Evolutionary conservation across 768 basidiomycete genomes (phyloP).

Genomic region (Trametes punicea): DNA sequence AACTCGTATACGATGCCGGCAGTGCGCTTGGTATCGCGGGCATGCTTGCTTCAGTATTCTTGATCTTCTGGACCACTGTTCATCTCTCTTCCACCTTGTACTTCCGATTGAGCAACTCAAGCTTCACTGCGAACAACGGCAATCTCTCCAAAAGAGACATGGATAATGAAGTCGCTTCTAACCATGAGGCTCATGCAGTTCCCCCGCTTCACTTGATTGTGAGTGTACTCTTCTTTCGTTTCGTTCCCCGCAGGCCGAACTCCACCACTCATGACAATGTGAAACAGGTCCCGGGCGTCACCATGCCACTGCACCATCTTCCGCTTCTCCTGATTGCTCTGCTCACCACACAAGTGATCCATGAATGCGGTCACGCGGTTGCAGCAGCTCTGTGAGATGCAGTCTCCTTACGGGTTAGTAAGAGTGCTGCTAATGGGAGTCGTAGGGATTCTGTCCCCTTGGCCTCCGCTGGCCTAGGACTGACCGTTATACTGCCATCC

Average conservation of each 20-base stretch:
- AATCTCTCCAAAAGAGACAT: background rate
- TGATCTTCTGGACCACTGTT: constrained; percentile 37
- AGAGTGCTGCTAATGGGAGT: background rate
- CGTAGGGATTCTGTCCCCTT: constrained; percentile 64
- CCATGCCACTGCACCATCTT: constrained; percentile 69
- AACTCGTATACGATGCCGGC: constrained; percentile 47
- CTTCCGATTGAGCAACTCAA: background rate
- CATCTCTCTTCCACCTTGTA: background rate
- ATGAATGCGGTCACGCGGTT: constrained; percentile 69
- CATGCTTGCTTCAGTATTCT: constrained; percentile 40
- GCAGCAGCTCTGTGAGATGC: constrained; percentile 64
- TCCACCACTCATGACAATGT: background rate
- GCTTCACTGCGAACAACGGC: background rate
- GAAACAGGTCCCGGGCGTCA: constrained; percentile 75
- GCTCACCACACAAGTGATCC: constrained; percentile 7
- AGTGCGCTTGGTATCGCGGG: constrained; percentile 43
- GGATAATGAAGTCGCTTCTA: background rate
- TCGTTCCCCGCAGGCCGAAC: too few species aligned
- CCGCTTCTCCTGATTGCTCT: constrained; percentile 38
- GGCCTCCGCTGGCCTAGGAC: constrained; percentile 54
- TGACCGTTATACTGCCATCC: constrained; percentile 67
- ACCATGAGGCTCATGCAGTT: background rate
- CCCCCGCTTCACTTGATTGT: constrained; percentile 30
- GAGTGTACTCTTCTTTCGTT: too few species aligned
- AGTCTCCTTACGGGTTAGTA: background rate